Percentiles rank a stretch among this genome's conserved stretches.
Evolutionary conservation across 2,329 filamentous ascomycete species (phyloP).

Genomic region (Plectosphaerella sp.): DNA sequence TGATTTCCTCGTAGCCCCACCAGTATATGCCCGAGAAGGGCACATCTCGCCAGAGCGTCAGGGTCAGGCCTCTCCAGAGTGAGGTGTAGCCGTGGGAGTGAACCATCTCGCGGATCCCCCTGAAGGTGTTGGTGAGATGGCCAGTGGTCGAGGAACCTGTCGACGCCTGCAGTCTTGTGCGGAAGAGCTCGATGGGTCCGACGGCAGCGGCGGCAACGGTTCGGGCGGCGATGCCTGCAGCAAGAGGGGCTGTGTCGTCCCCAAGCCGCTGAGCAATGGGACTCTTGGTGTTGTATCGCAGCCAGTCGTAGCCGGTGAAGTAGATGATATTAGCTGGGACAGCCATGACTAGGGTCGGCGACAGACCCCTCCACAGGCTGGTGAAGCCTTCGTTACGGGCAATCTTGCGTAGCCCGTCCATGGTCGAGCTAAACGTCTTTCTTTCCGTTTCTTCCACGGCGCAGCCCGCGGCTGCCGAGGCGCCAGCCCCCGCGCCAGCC

Average conservation of each 20-base stretch:
- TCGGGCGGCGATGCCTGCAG: conserved; percentile 74
- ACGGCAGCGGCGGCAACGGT: conserved; percentile 78
- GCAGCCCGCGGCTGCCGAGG: conserved; percentile 57
- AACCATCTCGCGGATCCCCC: conserved; percentile 76
- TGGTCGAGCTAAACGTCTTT: conserved; percentile 80
- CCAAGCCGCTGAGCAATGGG: conserved; percentile 61
- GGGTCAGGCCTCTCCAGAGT: conserved; percentile 82
- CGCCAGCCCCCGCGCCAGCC: conserved; percentile 39
- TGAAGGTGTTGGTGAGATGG: conserved; percentile 75
- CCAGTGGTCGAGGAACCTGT: conserved; percentile 52
- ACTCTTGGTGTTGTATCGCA: conserved; percentile 69
- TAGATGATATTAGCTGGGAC: conserved; percentile 97
- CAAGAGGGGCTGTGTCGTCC: conserved; percentile 72
- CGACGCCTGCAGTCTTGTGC: conserved; percentile 85
- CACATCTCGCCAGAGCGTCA: conserved; percentile 95
- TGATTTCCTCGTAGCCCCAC: conserved; percentile 91
- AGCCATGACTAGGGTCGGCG: conserved; percentile 91
- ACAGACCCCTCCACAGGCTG: conserved; percentile 88
- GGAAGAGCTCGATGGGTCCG: conserved; percentile 88
- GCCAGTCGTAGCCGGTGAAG: conserved; percentile 95
- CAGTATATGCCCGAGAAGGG: conserved; percentile 97
- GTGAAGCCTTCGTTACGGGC: conserved; percentile 84
- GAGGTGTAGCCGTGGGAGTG: conserved; percentile 69
- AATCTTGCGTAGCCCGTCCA: conserved; percentile 92
- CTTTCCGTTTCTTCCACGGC: conserved; percentile 83